Evolutionary conservation across 805 yeast genomes (phyloP).

Genomic region (Priceomyces fermenticarens): DNA sequence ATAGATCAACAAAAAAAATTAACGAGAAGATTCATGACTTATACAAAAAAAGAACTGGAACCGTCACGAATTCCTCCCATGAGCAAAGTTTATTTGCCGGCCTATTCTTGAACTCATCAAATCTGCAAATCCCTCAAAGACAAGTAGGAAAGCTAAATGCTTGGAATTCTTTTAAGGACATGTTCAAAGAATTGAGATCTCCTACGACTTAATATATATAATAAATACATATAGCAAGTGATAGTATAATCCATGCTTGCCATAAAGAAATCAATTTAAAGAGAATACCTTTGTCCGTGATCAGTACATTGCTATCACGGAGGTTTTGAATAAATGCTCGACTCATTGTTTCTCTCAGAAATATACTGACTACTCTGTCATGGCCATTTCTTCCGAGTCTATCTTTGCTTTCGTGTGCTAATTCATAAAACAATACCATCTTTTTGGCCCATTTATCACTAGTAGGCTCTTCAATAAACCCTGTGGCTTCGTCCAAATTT

Average conservation of each 20-base stretch:
- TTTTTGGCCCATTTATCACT: constrained; percentile 54
- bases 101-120: constrained; percentile 4
- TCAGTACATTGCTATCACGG: neutral
- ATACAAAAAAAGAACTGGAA: constrained; percentile 11
- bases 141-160: constrained; percentile 18
- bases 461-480: constrained; percentile 54
- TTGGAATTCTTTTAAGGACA: constrained; percentile 29
- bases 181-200: constrained; percentile 15
- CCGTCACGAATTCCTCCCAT: neutral
- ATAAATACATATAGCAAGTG: constrained; percentile 5
- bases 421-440: constrained; percentile 37
- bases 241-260: constrained; percentile 11
- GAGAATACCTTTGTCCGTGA: constrained; percentile 12
- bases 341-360: constrained; percentile 48
- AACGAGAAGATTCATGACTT: constrained; percentile 12
- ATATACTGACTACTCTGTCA: constrained; percentile 33
- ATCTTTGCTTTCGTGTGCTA: constrained; percentile 14
- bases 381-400: constrained; percentile 34
- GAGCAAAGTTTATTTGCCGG: constrained; percentile 6
- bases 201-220: constrained; percentile 3
- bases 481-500: constrained; percentile 48
- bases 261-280: constrained; percentile 9
- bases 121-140: constrained; percentile 11
- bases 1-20: constrained; percentile 13
- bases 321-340: constrained; percentile 21